These are phyloP conservation scores for Starmera stellimalicola DNA, from an alignment of 1,139 yeast genomes.

Conservation along the genomic window DNA sequence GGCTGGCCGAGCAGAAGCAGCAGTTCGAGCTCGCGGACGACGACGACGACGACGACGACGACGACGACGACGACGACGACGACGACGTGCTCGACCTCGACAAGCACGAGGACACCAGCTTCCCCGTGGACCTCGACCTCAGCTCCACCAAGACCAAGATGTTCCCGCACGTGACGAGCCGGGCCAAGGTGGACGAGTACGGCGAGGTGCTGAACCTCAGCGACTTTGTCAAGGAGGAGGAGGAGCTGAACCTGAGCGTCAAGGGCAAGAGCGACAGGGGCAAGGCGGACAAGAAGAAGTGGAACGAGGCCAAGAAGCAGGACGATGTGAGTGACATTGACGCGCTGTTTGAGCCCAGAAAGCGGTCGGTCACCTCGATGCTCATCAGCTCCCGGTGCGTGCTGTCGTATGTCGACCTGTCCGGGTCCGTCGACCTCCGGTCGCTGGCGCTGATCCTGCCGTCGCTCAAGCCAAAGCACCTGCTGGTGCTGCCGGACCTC, in stretches of 20 bases:
- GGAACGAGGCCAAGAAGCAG: conserved; percentile 22
- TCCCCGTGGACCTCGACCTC: conserved; percentile 48
- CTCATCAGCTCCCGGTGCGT: conserved; percentile 56
- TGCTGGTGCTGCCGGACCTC: conserved; percentile 47
- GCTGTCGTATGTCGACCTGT: conserved; percentile 68
- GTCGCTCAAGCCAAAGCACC: conserved; percentile 67
- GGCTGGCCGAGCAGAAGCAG: conserved; percentile 14
- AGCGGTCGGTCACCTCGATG: conserved; percentile 27
- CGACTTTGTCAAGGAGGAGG: conserved; percentile 58
- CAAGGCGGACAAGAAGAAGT: conserved; percentile 19
- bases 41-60: conserved; percentile 23
- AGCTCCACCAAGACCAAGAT: conserved; percentile 47
- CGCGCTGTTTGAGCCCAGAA: conserved; percentile 48
- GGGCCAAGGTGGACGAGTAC: conserved; percentile 70
- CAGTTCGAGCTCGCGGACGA: conserved; percentile 9
- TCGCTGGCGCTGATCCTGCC: conserved; percentile 76
- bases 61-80: conserved; percentile 25
- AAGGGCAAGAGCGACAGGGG: conserved; percentile 15
- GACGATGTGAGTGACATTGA: conserved; percentile 45
- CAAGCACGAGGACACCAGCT: conserved; percentile 10
- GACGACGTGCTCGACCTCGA: conserved; percentile 16
- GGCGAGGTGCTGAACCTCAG: conserved; percentile 63
- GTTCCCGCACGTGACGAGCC: conserved; percentile 62
- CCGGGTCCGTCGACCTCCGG: conserved; percentile 79
- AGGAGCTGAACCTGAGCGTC: conserved; percentile 13